Evolutionary conservation across 2,329 filamentous ascomycete genomes (phyloP), one percentile per base, ranked within the genome.

Genomic region (Xylaria sp.): DNA sequence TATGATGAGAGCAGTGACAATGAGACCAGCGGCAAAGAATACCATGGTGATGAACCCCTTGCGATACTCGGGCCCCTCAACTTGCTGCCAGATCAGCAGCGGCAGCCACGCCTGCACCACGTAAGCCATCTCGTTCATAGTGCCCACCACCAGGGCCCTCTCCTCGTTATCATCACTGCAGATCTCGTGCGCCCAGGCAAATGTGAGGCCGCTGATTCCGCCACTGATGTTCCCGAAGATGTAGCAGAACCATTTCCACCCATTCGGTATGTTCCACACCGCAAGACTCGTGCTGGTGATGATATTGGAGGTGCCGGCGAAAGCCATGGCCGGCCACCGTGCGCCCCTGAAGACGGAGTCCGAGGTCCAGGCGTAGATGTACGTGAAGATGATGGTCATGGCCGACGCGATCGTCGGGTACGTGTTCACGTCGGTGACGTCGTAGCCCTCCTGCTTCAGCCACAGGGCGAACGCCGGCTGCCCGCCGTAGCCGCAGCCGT

Each of bases 31-130:
- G 0, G 78, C 75, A 34, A 86, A 64, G 5, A 76, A 73, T 4
- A 80, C 70, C 58, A 79, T 78, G 0, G 83, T 85, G 8, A 83
- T 76, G 46, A 80, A 87, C 0, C 85, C 86, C 61, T 87, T 87
- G 1, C 71, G 73, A 51, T 88, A 89, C 40, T 72, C 59, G 0
- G 86, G 85, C 0, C 79, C 82, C 52, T 88, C 83, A 0, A 85
- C 75, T 64, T 86, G 82, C 70, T 85, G 81, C 86, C 85, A 89
- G 8, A 88, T 78, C 7, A 88, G 66, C 26, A 87, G 75, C 6
- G 87, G 87, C 39, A 90, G 67, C 86, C 86, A 90, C 0, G 86
- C 84, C 64, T 89, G 85, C 40, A 90, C 70, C 1, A 88, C 84
- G 55, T 89, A 88, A 0, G 85, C 86, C 73, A 89, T 80, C 65